Evolutionary conservation across 169 alveolate species (phyloP), one percentile per base, ranked within the genome.

Genomic region (Plasmodium adleri): DNA sequence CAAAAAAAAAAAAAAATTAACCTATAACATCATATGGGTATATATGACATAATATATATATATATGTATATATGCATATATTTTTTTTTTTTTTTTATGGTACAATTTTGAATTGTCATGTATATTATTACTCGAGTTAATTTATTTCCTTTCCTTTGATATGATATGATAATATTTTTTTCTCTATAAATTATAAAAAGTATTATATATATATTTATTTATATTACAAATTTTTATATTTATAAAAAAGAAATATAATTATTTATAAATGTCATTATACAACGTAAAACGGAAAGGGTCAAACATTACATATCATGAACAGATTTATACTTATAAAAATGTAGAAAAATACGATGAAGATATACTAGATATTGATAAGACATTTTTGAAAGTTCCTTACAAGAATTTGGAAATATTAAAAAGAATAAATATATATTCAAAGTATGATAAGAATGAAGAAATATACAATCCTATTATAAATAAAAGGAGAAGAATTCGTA

Each of bases 291-390:
- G 64, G 58, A 60, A 60, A 74, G 47, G 17, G 12, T 28, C 24
- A 74, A 74, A 59, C 43, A 70, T 67, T 6, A 26, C 12, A 6
- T 78, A 64, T 52, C 71, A 78, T 67, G 89, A 78, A 47, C 78
- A 78, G 67, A 59, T 64, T 64, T 78, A 49, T 67, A 78, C 80
- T 8, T 78, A 78, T 66, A 78, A 78, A 66, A 78, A 78, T 32
- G 54, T 26, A 22, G 89, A 78, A 78, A 78, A 78, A 47, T 78
- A 78, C 54, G 89, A 78, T 70, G 89, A 78, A 45, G 89, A 78
- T 7, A 64, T 78, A 24, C 9, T 78, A 66, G 89, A 78, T 64
- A 66, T 78, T 64, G 89, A 78, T 78, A 78, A 58, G 22, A 78
- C 64, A 20, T 54, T 78, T 24, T 59, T 78, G 67, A 78, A 39